Evolutionary conservation across 2,329 filamentous ascomycete species (phyloP), one percentile per base, ranked within the genome.

Genomic region (Neofusicoccum sp.): DNA sequence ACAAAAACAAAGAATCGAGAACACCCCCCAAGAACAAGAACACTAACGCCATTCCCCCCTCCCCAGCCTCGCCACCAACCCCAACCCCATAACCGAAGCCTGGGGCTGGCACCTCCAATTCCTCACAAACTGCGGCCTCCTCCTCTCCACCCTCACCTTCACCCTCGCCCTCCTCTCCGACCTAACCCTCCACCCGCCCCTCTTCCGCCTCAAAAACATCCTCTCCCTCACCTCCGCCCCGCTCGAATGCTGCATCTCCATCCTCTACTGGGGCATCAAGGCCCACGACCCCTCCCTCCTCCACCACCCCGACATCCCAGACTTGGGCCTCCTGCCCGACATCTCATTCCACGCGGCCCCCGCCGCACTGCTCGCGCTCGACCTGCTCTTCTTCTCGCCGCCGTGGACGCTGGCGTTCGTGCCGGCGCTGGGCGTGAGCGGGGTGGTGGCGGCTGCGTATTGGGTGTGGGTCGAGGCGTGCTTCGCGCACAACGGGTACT

Each of bases 381-480:
- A 93, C 69, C 75, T 89, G 14, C 70, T 91, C 16, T 78, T 91
- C 40, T 79, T 91, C 47, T 89, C 86, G 48, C 89, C 89, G 9
- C 89, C 89, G 0, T 91, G 88, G 86, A 86, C 86, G 0, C 83
- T 89, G 63, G 79, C 81, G 8, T 80, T 80, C 6, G 78, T 86
- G n/a, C 79, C 82, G 1, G 83, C 86, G 4, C 79, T 89, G 68
- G 75, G 77, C 1, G 69, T 89, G 28, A 86, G 84, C 64, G 81
- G 82, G 11, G 70, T 65, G 1, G 74, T 91, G 44, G 88, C 87
- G 0, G 85, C 89, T 63, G 71, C 76, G 2, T 93, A 93, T 73
- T 93, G 89, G 88, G 82, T 83, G 64, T 93, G 89, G 89, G 84
- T 91, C 26, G 88, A 92, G 73, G 80, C 85, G 26, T 91, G 89